A percentile compares a stretch with the other conserved stretches of the same genome.
phyloP scores from a whole-genome alignment of 495 filamentous ascomycete species.

The Hypoxylon fuscum region DNA sequence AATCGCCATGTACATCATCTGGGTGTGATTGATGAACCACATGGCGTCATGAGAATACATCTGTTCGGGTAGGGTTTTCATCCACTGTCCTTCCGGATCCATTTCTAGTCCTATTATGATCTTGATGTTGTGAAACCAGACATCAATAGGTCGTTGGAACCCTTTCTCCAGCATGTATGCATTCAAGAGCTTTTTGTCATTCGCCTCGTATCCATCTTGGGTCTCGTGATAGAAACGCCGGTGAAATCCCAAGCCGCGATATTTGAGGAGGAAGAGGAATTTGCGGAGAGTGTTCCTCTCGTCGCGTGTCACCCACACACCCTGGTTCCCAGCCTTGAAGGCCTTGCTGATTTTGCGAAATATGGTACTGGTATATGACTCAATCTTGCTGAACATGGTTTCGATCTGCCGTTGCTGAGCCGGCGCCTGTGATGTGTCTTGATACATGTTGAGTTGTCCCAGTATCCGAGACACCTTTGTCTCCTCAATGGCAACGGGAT shows the following conservation, averaged over 20 bases:
- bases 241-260: conserved; percentile 50
- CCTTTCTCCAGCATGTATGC: conserved; percentile 57
- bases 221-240: conserved; percentile 46
- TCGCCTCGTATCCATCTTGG: conserved; percentile 46
- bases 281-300: conserved; percentile 58
- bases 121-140: conserved; percentile 62
- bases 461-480: conserved; percentile 49
- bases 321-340: conserved; percentile 29
- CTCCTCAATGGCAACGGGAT: conserved; percentile 39
- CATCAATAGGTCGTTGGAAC: conserved; percentile 56
- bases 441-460: conserved; percentile 57
- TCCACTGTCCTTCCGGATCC: conserved; percentile 51
- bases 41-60: conserved; percentile 54
- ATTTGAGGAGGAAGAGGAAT: conserved; percentile 65
- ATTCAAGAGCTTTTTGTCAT: conserved; percentile 50
- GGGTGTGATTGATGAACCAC: conserved; percentile 52
- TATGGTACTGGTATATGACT: conserved; percentile 42
- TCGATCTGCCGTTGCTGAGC: conserved; percentile 48
- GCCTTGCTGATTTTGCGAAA: conserved; percentile 48
- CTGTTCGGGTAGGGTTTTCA: conserved; percentile 37
- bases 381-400: conserved; percentile 48
- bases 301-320: conserved; percentile 47
- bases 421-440: conserved; percentile 40
- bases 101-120: conserved; percentile 58
- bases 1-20: conserved; percentile 55